Evolutionary conservation across 129 eudicot species (phyloP).

Genomic region (Ambrosia artemisiifolia): DNA sequence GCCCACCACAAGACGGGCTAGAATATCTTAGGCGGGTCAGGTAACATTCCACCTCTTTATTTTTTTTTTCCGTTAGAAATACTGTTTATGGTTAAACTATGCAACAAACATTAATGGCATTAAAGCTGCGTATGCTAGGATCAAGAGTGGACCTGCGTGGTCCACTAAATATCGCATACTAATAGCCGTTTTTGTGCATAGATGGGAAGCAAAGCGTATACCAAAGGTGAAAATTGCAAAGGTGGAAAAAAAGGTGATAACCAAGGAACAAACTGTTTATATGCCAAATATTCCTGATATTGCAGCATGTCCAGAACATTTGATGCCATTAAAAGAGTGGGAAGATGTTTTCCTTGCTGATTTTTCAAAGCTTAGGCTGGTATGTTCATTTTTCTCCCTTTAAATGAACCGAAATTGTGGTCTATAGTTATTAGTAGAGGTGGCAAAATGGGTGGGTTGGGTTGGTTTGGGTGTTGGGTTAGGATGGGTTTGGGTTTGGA

Average conservation of each 20-base stretch:
- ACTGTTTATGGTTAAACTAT: neutral
- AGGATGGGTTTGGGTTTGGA: too few relatives aligned
- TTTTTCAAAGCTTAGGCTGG: constrained; percentile 85
- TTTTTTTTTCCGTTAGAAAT: neutral
- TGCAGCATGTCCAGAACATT: constrained; percentile 64
- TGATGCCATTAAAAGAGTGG: constrained; percentile 81
- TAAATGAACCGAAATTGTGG: neutral
- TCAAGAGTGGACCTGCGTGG: neutral
- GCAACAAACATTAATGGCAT: neutral
- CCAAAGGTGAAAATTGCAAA: constrained; percentile 73
- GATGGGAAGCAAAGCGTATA: constrained; percentile 82
- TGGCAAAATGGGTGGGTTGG: too few relatives aligned
- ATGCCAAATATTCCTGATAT: constrained; percentile 92
- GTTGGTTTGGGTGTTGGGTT: too few relatives aligned
- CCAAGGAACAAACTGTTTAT: constrained; percentile 74
- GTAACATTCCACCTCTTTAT: constrained; percentile 29
- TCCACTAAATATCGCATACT: neutral
- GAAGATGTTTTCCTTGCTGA: constrained; percentile 72
- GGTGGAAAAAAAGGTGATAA: constrained; percentile 45
- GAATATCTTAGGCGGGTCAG: constrained; percentile 99
- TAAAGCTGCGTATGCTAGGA: neutral
- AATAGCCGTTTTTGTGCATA: constrained; percentile 24
- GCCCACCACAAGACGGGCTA: constrained; percentile 92
- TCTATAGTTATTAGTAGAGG: too few relatives aligned
- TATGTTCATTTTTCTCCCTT: constrained; percentile 16